These are phyloP conservation scores for Sporisorium scitamineum DNA, from an alignment of 1,284 basidiomycete species.

Conservation along the genomic window DNA sequence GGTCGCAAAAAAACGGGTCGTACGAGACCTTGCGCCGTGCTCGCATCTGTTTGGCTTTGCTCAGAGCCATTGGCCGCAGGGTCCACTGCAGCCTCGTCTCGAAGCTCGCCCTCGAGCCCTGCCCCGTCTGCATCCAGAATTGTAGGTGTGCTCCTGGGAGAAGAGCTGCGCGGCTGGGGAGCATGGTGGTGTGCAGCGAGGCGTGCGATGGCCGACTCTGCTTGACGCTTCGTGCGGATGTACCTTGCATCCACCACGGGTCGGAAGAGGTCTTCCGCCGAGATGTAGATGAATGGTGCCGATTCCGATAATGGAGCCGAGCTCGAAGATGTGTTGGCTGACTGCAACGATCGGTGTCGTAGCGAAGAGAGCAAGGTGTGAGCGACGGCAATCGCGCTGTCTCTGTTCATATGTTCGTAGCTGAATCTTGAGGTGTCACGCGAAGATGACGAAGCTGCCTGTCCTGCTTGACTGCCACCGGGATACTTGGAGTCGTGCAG, in stretches of 20 bases:
- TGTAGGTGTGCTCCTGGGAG: constrained; percentile 4
- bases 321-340: background rate
- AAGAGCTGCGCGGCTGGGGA: constrained; percentile 78
- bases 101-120: constrained; percentile 39
- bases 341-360: constrained; percentile 25
- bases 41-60: background rate
- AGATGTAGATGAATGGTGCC: constrained; percentile 87
- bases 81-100: constrained; percentile 16
- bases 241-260: constrained; percentile 87
- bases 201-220: constrained; percentile 77
- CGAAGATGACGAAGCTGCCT: constrained; percentile 2
- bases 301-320: constrained; percentile 9
- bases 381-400: constrained; percentile 71
- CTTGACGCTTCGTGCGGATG: constrained; percentile 89
- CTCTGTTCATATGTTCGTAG: constrained; percentile 87
- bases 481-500: constrained; percentile 46
- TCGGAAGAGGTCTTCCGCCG: constrained; percentile 90
- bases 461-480: background rate
- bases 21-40: constrained; percentile 6
- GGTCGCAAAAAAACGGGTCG: constrained; percentile 47
- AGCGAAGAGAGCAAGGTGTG: constrained; percentile 71
- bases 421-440: constrained; percentile 26
- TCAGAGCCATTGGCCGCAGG: background rate
- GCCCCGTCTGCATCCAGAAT: constrained; percentile 51
- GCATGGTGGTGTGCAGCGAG: constrained; percentile 75